Percentiles rank a stretch among this genome's conserved stretches.
These are phyloP conservation scores for Rhazya stricta DNA, from an alignment of 257 asterid species.

Conservation along the genomic window DNA sequence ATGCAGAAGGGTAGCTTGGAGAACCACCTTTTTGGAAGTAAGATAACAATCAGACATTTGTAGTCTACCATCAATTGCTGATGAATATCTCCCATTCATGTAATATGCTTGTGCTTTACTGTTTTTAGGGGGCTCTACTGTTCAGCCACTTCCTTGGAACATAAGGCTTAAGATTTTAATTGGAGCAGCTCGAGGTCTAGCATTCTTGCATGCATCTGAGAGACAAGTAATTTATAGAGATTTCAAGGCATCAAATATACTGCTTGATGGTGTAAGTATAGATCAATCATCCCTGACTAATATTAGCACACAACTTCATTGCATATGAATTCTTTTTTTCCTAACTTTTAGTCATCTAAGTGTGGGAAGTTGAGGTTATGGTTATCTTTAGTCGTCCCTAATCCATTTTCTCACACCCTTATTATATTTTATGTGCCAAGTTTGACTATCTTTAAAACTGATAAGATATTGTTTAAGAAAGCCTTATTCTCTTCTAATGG, in stretches of 20 bases:
- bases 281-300: not conserved
- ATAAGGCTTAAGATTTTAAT: conserved; percentile 51
- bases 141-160: conserved; percentile 72
- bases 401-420: not conserved
- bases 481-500: not conserved
- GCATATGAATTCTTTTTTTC: not conserved
- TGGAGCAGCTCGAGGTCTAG: conserved; percentile 74
- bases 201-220: conserved; percentile 58
- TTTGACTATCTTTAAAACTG: not conserved
- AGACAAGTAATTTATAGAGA: conserved; percentile 62
- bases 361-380: not conserved
- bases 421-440: not conserved
- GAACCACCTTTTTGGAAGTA: conserved; percentile 94
- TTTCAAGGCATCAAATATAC: conserved; percentile 75
- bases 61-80: not conserved
- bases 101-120: not conserved
- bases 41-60: conserved; percentile 16
- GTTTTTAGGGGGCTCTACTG: conserved; percentile 61
- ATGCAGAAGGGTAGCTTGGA: conserved; percentile 97
- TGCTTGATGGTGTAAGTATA: conserved; percentile 64
- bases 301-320: not conserved
- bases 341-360: not conserved
- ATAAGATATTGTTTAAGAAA: not conserved
- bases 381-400: not conserved
- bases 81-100: not conserved